These are phyloP conservation scores for Pestalotiopsis sp. DNA, from an alignment of 2,329 filamentous ascomycete genomes.

Conservation along the genomic window DNA sequence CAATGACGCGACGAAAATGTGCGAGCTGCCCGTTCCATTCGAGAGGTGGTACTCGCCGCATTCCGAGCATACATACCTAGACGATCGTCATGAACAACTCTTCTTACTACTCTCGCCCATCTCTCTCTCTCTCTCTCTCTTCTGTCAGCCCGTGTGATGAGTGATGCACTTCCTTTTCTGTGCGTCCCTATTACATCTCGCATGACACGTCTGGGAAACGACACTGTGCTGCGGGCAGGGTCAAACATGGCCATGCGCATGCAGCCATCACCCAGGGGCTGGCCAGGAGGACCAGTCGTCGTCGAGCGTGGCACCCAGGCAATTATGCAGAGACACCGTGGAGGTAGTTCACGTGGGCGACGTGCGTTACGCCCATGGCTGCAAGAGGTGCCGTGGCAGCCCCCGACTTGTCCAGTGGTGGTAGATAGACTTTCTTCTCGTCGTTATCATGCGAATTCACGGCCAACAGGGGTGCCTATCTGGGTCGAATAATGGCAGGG, in stretches of 20 bases:
- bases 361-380: not conserved
- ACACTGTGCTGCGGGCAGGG: constrained; percentile 8
- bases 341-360: constrained; percentile 13
- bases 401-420: constrained; percentile 11
- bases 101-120: not conserved
- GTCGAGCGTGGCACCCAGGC: not conserved
- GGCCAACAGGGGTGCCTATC: not conserved
- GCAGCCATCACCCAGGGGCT: constrained; percentile 8
- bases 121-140: not conserved
- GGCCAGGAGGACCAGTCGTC: not conserved
- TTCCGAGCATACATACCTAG: not conserved
- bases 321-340: constrained; percentile 13
- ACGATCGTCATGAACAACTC: not conserved
- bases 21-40: not conserved
- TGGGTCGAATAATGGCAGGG: not conserved
- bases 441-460: not conserved
- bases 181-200: not conserved
- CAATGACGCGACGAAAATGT: not conserved
- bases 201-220: not conserved
- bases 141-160: not conserved
- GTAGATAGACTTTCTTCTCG: not conserved
- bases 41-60: not conserved
- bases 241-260: constrained; percentile 9
- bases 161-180: not conserved
- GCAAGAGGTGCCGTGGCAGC: constrained; percentile 10